Conservation (phyloP, 371 early-diverging fungal genomes). For the Basidiobolus heterosporus region DNA sequence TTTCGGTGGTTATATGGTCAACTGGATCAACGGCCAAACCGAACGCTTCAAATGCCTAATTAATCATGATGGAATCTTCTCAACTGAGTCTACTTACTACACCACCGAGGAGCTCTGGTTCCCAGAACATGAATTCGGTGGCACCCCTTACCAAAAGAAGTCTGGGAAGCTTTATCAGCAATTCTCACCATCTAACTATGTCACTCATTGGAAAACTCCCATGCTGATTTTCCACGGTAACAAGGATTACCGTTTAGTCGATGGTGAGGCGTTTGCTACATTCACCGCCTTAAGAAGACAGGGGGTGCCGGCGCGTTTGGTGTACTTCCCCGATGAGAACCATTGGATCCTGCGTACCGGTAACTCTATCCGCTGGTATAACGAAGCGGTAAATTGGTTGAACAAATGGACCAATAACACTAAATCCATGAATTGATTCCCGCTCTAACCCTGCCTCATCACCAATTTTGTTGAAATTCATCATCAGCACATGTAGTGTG, state of each 20-base stretch:
- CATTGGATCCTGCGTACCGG: slow-evolving; percentile 23
- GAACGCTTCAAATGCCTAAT: slow-evolving; percentile 56
- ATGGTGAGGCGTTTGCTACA: slow-evolving; percentile 51
- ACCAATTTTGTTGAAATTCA: too few relatives aligned
- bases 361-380: too few relatives aligned
- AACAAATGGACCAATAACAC: too few relatives aligned
- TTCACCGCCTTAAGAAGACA: slow-evolving; percentile 66
- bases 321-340: slow-evolving; percentile 73
- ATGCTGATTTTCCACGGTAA: slow-evolving; percentile 59
- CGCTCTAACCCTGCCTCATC: too few relatives aligned
- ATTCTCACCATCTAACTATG: slow-evolving; percentile 54
- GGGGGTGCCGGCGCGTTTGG: slow-evolving; percentile 43
- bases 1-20: slow-evolving; percentile 76
- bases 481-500: too few relatives aligned
- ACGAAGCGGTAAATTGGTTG: too few relatives aligned
- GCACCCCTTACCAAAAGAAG: slow-evolving; percentile 36
- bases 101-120: slow-evolving; percentile 71
- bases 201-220: slow-evolving; percentile 64
- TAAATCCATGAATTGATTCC: too few relatives aligned
- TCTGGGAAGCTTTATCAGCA: slow-evolving; percentile 26
- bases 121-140: slow-evolving; percentile 43
- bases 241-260: slow-evolving; percentile 44
- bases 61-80: slow-evolving; percentile 74
- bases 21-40: slow-evolving; percentile 46
- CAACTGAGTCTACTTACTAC: slow-evolving; percentile 40